Base-by-base conservation (phyloP, 2,329 filamentous ascomycete genomes). In the Botrytis byssoidea region DNA sequence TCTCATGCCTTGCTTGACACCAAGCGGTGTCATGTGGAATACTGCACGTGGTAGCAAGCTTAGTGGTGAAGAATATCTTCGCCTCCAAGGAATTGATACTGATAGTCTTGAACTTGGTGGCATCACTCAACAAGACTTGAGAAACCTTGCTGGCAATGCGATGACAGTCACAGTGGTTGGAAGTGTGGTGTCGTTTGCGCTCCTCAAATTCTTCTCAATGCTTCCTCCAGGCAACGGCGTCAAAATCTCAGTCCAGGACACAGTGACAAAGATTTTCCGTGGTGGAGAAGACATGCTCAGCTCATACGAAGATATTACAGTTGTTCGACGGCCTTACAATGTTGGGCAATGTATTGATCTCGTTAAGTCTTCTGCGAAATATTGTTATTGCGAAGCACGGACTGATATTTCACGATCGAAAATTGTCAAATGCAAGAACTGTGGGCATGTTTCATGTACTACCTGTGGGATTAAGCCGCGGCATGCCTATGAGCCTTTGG, bases 161-260 rank as follows among this genome's bases (percentile, higher is more conserved):
- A 95, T 95, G 93, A 90, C 88, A 1, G 89, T 89, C 0, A 92
- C 92, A 0, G 91, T 94, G 0, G 88, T 94, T 16, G 91, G 90
- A 4, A 85, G 87, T 2, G 87, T 88, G 0, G 85, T 92, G 86
- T 88, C 0, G 80, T 95, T 1, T 85, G 89, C 55, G 72, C 78
- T 9, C 78, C 79, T 55, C 44, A 71, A 10, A 32, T 73, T 10
- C 44, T 75, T 2, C 66, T 75, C 35, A n/a, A 71, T 42, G 32
- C 69, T 40, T 60, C 57, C 22, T 32, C 48, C 20, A 29, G 46
- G 59, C n/a, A 20, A 66, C 70, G 61, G 73, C 76, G 63, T 64
- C 74, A 63, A 71, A 20, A 37, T 71, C 70, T 46, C 35, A 16
- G 71, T 8, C 35, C n/a, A 16, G 40, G 69, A 37, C 48, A n/a